A percentile compares a stretch with the other conserved stretches of the same genome.
These are phyloP conservation scores for Suhomyces canberraensis DNA, from an alignment of 805 yeast species.

Conservation along the genomic window DNA sequence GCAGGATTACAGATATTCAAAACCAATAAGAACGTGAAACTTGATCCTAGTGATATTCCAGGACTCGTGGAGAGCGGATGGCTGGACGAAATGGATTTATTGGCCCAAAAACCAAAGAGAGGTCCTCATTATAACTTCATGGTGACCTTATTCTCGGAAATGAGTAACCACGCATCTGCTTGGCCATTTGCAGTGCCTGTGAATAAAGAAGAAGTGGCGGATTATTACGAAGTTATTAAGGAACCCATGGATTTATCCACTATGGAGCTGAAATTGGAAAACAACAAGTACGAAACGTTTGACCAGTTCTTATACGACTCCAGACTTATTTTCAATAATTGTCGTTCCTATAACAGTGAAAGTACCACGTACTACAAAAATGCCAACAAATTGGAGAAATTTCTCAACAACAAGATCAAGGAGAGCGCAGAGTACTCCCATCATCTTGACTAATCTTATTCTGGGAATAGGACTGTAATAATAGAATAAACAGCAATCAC, in stretches of 20 bases:
- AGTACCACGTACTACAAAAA: slow-evolving; percentile 93
- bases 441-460: slow-evolving; percentile 50
- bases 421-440: slow-evolving; percentile 93
- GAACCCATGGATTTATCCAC: slow-evolving; percentile 98
- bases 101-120: slow-evolving; percentile 91
- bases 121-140: slow-evolving; percentile 93
- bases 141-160: slow-evolving; percentile 82
- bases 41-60: slow-evolving; percentile 82
- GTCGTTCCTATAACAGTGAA: slow-evolving; percentile 90
- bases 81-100: slow-evolving; percentile 97
- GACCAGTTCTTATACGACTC: slow-evolving; percentile 91
- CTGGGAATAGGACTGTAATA: background rate
- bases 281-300: slow-evolving; percentile 85
- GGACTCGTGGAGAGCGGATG: slow-evolving; percentile 94
- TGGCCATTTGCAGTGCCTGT: slow-evolving; percentile 98
- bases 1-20: slow-evolving; percentile 77
- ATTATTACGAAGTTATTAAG: slow-evolving; percentile 91
- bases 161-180: slow-evolving; percentile 92
- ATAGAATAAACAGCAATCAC: background rate
- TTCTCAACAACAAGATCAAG: slow-evolving; percentile 73
- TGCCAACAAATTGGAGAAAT: slow-evolving; percentile 91
- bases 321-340: slow-evolving; percentile 80
- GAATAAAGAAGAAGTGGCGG: slow-evolving; percentile 89
- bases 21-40: slow-evolving; percentile 37
- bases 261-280: slow-evolving; percentile 90